Evolutionary conservation across 768 basidiomycete genomes (phyloP).

Genomic region (Xerocomellus dryophilus): DNA sequence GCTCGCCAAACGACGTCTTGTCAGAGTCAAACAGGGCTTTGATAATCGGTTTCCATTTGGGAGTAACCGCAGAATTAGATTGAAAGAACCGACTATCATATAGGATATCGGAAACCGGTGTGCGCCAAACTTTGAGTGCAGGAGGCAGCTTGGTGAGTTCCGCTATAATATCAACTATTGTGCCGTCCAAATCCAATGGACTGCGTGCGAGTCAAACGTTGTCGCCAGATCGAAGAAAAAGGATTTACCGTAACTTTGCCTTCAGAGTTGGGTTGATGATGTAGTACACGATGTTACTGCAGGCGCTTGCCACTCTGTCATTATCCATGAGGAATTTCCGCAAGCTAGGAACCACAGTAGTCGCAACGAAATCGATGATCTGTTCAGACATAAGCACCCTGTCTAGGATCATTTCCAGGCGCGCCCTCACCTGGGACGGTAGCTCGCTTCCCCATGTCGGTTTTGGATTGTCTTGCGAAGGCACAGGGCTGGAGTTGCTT

Average conservation of each 20-base stretch:
- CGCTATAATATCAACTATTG: constrained; percentile 62
- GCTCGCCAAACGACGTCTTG: constrained; percentile 79
- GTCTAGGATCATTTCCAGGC: constrained; percentile 17
- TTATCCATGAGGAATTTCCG: constrained; percentile 79
- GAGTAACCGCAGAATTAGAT: constrained; percentile 51
- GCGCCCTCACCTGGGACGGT: constrained; percentile 25
- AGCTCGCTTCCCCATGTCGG: constrained; percentile 28
- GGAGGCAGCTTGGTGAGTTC: constrained; percentile 79
- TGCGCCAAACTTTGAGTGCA: constrained; percentile 81
- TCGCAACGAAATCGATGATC: constrained; percentile 72
- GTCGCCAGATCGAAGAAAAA: not conserved
- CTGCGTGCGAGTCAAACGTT: constrained; percentile 34
- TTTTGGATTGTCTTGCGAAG: constrained; percentile 34
- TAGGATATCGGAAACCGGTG: constrained; percentile 74
- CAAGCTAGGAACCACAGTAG: constrained; percentile 65
- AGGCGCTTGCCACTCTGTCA: constrained; percentile 77
- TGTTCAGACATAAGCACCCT: constrained; percentile 31
- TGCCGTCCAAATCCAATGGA: constrained; percentile 74
- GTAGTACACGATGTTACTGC: constrained; percentile 81
- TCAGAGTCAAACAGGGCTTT: constrained; percentile 82
- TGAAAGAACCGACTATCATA: constrained; percentile 88
- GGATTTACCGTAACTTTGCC: constrained; percentile 62
- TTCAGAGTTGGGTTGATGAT: constrained; percentile 80
- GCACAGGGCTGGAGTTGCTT: constrained; percentile 41
- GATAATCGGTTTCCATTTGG: constrained; percentile 74